These are phyloP conservation scores for Pterocarpus macrocarpus DNA, from an alignment of 306 rosid genomes.

Conservation along the genomic window DNA sequence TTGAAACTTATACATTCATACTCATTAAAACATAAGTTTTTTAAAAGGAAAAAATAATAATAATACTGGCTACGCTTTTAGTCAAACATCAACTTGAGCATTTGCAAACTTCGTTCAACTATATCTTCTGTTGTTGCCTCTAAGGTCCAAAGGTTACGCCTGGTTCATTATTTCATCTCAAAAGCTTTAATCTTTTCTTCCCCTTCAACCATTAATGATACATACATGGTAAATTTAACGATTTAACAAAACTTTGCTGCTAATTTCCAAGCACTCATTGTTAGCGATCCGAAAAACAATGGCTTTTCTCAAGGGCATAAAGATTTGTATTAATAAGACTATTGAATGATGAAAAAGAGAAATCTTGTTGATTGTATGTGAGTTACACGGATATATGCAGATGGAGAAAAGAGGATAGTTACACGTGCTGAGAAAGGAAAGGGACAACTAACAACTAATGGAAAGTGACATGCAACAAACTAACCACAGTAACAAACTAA, in stretches of 20 bases:
- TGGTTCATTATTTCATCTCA: not conserved
- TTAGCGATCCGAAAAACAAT: not conserved
- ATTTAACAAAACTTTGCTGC: not conserved
- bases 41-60: not conserved
- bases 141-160: not conserved
- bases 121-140: not conserved
- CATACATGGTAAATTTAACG: not conserved
- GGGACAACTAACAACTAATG: too few relatives aligned
- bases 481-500: too few relatives aligned
- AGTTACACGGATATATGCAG: too few relatives aligned
- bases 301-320: not conserved
- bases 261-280: not conserved
- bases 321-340: too few relatives aligned
- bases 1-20: not conserved
- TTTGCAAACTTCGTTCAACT: not conserved
- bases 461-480: too few relatives aligned
- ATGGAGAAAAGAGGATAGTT: too few relatives aligned
- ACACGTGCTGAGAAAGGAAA: too few relatives aligned
- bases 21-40: not conserved
- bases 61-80: not conserved
- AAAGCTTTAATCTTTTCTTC: slow-evolving; percentile 2
- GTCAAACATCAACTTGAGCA: not conserved
- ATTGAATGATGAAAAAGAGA: too few relatives aligned
- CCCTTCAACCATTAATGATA: not conserved
- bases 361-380: too few relatives aligned